Base-by-base conservation (phyloP, 331 rosid genomes). In the Rosa hybrid region DNA sequence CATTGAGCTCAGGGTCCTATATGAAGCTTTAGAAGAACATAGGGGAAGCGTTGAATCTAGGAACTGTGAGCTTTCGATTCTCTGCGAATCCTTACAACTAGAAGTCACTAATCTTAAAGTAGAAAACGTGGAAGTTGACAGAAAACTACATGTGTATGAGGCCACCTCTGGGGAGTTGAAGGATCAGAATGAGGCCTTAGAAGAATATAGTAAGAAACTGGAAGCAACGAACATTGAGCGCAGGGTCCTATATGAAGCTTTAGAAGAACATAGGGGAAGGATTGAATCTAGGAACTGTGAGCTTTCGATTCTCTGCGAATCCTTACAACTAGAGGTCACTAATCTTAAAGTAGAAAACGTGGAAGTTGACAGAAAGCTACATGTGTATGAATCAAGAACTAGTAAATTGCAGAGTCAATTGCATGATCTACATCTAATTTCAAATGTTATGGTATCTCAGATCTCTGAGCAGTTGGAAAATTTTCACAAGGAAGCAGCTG, bases 141-240 rank as follows among this genome's bases (percentile, higher is more conserved):
- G 80, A 56, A 92, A 88, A 83, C 89, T 96, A 78, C 83, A 84
- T 46, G 82, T 60, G 48, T 90, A 78, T 34, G 39, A 34, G 39
- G 84, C 84, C 69, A 80, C 84, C 77, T 72, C 78, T 46, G 60
- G 39, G 53, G 88, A 82, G 73, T 88, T 92, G 68, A 78, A 78
- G 77, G 86, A 83, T 80, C 92, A 76, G 48, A 86, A 81, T 77
- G 91, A 91, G 73, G 91, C 83, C 80, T 82, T 90, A 88, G 83
- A 84, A 90, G 91, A 88, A 60, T 90, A 88, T 71, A 85, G 85
- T 69, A 82, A 87, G 71, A 83, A 74, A 87, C 74, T 90, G 88
- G 94, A 89, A 85, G 90, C 91, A 51, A 85, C 88, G 80, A 89
- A 87, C 81, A 83, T 96, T 75, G 98, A 93, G 78, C 91, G 91